Percentiles rank a stretch among this genome's conserved stretches.
These are phyloP conservation scores for Didymella pomorum DNA, from an alignment of 2,329 filamentous ascomycete genomes.

Conservation along the genomic window DNA sequence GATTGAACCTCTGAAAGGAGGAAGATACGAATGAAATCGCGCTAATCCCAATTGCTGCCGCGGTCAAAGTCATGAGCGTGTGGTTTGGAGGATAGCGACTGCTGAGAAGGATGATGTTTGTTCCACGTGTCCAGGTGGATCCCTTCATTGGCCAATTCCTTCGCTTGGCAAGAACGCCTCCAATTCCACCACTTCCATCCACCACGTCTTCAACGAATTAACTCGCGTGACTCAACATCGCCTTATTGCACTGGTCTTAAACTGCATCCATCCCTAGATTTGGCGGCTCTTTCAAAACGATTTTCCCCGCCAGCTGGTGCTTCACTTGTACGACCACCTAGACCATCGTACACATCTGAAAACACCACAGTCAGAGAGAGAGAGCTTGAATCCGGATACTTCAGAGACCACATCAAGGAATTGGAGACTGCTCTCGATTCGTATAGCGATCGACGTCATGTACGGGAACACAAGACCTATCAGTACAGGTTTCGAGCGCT, in stretches of 20 bases:
- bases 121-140: constrained; percentile 7
- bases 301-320: neutral
- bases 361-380: neutral
- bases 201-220: neutral
- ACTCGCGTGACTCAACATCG: neutral
- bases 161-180: constrained; percentile 13
- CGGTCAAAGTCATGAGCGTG: neutral
- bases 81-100: neutral
- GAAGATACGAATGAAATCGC: neutral
- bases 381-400: neutral
- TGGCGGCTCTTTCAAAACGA: neutral
- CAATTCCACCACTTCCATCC: neutral
- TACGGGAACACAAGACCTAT: no score
- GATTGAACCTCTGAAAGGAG: constrained; percentile 9
- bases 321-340: neutral
- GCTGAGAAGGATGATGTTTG: constrained; percentile 3
- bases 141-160: constrained; percentile 10
- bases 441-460: neutral
- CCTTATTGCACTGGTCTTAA: neutral
- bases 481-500: no score
- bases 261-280: neutral
- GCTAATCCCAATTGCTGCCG: neutral
- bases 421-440: neutral
- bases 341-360: neutral
- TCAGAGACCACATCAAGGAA: neutral